Base-by-base conservation (phyloP, 768 basidiomycete species). In the Pleurotus giganteus region DNA sequence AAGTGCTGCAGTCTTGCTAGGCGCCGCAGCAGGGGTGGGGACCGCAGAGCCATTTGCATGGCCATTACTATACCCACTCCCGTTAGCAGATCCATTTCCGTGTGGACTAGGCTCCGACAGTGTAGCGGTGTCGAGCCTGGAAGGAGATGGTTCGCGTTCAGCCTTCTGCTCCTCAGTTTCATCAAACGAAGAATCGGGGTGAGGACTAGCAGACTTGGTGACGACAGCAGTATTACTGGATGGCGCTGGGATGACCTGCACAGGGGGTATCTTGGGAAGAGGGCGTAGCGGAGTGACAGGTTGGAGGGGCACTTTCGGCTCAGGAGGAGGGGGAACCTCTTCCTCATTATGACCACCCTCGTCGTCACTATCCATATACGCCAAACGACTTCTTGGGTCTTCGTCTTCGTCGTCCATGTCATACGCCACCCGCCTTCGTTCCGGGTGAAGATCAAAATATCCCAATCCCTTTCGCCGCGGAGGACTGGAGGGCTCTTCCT, bases 371-470 rank as follows among this genome's bases (percentile, higher is more conserved):
- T 57, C 57, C 29, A 42, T 47, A 41, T 62, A 44, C 2, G 69
- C 72, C n/a, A 76, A 62, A 53, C 66, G 67, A 6, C 49, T 66
- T 12, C 73, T 68, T 28, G 73, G 71, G 53, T 74, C 75, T 7
- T 74, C 68, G 15, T 75, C 49, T 7, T 45, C 72, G 11, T 64
- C 63, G 19, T 57, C 61, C n/a, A 60, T 59, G n/a, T 62, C 57
- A 2, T 60, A 55, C 11, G 65, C 55, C 2, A 62, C 65, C 19
- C 78, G 79, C 34, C 84, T 72, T 42, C 89, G 77, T 42, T 91
- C 89, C 9, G 89, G 89, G 65, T 91, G 89, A 12, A 89, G 61
- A 65, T 90, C 89, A 64, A 91, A 91, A 66, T 91, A 91, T 0
- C 87, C 85, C 24, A 83, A 49, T 15, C 86, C 77, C 42, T 74